Conservation (phyloP, 495 filamentous ascomycete species). For the Patellaria atrata region DNA sequence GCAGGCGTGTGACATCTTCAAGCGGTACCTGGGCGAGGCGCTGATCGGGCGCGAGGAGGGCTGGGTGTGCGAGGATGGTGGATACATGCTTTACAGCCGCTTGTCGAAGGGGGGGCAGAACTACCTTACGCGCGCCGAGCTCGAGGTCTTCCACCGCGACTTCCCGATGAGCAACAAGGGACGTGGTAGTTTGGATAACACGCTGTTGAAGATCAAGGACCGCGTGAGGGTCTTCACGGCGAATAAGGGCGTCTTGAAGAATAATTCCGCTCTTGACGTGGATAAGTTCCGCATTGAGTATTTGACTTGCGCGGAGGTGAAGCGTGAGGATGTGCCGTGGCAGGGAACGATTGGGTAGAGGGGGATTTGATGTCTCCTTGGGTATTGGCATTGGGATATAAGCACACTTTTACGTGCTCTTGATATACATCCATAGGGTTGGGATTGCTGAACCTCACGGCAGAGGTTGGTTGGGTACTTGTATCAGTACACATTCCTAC, state of each 20-base stretch:
- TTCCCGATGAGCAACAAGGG: conserved; percentile 26
- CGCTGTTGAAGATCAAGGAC: conserved; percentile 21
- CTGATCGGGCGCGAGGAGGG: conserved; percentile 17
- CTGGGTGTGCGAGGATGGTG: conserved; percentile 15
- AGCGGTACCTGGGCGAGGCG: conserved; percentile 18
- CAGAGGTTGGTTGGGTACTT: too few species aligned
- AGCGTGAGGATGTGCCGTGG: conserved; percentile 25
- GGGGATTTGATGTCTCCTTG: too few species aligned
- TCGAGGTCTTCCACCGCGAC: conserved; percentile 17
- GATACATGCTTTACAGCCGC: conserved; percentile 16
- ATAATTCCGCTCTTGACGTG: conserved; percentile 9
- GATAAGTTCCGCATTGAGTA: conserved; percentile 18
- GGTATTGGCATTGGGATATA: too few species aligned
- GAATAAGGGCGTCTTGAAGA: conserved; percentile 5
- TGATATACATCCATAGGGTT: too few species aligned
- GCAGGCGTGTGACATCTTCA: conserved; percentile 21
- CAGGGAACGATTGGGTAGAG: conserved; percentile 2
- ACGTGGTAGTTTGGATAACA: conserved; percentile 18
- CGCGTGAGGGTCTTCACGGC: conserved; percentile 11
- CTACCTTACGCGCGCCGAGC: conserved; percentile 19
- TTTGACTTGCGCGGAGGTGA: conserved; percentile 27
- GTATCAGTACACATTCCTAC: too few species aligned
- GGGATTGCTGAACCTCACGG: too few species aligned
- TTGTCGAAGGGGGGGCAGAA: conserved; percentile 17
- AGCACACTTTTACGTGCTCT: too few species aligned